Evolutionary conservation across 129 eudicot genomes (phyloP), one percentile per base, ranked within the genome.

Genomic region (Smallanthus sonchifolius): DNA sequence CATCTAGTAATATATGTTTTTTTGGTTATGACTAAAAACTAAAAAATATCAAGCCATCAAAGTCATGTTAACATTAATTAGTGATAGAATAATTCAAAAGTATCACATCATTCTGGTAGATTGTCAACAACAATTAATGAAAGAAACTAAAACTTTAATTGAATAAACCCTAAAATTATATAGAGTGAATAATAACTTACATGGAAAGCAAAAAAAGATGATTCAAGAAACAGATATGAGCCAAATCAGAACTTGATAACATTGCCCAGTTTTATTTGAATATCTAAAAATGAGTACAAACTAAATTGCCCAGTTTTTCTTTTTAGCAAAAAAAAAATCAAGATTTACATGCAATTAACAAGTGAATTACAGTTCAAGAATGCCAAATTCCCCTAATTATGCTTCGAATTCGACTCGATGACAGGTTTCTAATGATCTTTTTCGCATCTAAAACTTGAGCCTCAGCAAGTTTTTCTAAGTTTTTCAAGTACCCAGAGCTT

Each of bases 391-490:
- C 91, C 78, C 80, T 87, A 36, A 87, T 71, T 42, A 90, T 75
- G 80, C 80, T 82, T 35, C 88, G 67, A 38, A 90, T 82, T 74
- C 83, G 80, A 55, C 83, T 85, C 16, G 83, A 71, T 2, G 88
- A 81, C 9, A 90, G 67, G 73, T 82, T 90, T 63, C 86, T 90
- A 73, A 90, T 69, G 61, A 90, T 87, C 81, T 77, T 90, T 76
- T 82, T 85, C 5, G 93, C 96, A 49, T 90, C 94, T 44, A 86
- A 87, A 75, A 77, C 85, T 30, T 88, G 90, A 39, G 64, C 83
- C 5, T 90, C 89, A 0, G 91, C 96, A 45, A 87, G 86, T 62
- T 85, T 85, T 70, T 87, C 91, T n/a, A 90, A 79, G 76, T 87
- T 82, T 62, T 81, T 90, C 69, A 87, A 38, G 77, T 80, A 90